Base-by-base conservation (phyloP, 1,139 yeast species). In the Blastobotrys illinoisensis region DNA sequence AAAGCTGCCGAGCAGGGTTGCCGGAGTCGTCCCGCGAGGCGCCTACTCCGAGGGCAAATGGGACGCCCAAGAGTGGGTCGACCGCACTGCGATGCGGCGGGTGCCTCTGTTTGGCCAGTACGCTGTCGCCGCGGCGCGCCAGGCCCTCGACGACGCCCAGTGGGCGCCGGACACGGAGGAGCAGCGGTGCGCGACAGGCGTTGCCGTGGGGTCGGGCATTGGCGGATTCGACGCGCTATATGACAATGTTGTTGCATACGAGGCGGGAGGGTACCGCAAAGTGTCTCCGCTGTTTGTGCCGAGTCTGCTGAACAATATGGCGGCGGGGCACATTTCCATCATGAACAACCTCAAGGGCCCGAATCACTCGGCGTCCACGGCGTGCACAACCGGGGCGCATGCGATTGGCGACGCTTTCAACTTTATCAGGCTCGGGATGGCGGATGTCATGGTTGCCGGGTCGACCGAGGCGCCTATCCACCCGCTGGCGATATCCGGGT, bases 381-480 rank as follows among this genome's bases (percentile, higher is more conserved):
- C 99, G 0, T 95, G 99, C 74, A 96, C 99, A 2, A 90, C 99
- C 0, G 99, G 99, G 0, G 80, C 88, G 28, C 95, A 93, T 66
- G 81, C 97, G 0, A 85, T 95, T 54, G 98, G 99, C 1, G 99
- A 95, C 67, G 97, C 97, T 0, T 81, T 77, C 61, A 81, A 91
- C 62, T 85, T 90, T 67, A 88, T 95, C 57, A 74, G 78, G 58
- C 82, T 84, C 57, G 95, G 89, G 1, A 86, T 86, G 73, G 89
- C 95, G 7, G 85, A 90, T 60, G 87, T 85, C 7, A 88, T 91
- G 84, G 77, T 95, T 1, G 95, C 96, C 18, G 99, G 99, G 14
- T 96, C 97, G 0, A 76, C 96, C 1, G 99, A 95, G 67, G 85
- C 95, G 2, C 80, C 90, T 9, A 75, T 90, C 9, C 96, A 90